These are phyloP conservation scores for Saccharomyces jurei DNA, from an alignment of 805 yeast species.

Conservation along the genomic window DNA sequence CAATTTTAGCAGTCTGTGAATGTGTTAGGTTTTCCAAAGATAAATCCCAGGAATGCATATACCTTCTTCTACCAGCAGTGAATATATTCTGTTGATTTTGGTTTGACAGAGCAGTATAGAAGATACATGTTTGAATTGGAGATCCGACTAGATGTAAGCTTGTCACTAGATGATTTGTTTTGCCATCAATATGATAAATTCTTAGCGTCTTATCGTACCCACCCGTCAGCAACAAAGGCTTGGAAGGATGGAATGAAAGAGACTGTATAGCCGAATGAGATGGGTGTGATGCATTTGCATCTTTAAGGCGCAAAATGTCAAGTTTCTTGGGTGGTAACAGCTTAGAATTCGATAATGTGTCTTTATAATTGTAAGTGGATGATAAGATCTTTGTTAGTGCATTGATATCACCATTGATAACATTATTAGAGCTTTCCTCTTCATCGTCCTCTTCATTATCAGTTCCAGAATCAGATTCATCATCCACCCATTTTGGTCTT, in stretches of 20 bases:
- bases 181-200: conserved; percentile 86
- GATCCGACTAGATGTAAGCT: conserved; percentile 70
- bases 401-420: conserved; percentile 34
- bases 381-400: conserved; percentile 35
- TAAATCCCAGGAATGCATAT: conserved; percentile 88
- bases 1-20: conserved; percentile 39
- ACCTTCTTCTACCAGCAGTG: conserved; percentile 87
- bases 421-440: conserved; percentile 25
- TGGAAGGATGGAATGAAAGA: conserved; percentile 69
- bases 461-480: conserved; percentile 24
- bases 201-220: conserved; percentile 89
- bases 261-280: conserved; percentile 81
- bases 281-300: conserved; percentile 65
- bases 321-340: conserved; percentile 62
- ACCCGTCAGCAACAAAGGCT: conserved; percentile 75
- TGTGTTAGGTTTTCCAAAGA: conserved; percentile 23
- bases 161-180: conserved; percentile 69
- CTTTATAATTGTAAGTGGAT: conserved; percentile 35
- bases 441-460: conserved; percentile 24
- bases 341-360: conserved; percentile 34
- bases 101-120: conserved; percentile 21
- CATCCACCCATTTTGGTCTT: conserved; percentile 72
- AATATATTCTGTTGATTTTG: conserved; percentile 41
- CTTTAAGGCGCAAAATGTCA: conserved; percentile 75
- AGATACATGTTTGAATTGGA: conserved; percentile 66